Evolutionary conservation across 257 asterid species (phyloP).

Genomic region (Fraxinus pennsylvanica): DNA sequence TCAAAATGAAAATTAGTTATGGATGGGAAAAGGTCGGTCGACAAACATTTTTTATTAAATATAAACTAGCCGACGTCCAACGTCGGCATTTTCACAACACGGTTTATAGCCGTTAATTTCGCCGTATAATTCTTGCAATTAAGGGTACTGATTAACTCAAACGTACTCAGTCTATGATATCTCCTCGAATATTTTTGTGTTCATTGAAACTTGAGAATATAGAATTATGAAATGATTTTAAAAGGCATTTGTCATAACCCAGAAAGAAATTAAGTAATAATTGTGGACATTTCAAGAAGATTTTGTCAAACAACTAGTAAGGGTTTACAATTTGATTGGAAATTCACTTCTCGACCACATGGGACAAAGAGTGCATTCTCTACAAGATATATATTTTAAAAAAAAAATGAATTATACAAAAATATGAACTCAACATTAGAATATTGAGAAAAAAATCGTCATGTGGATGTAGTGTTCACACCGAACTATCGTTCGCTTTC

Average conservation of each 20-base stretch:
- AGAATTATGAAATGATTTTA: too few species aligned
- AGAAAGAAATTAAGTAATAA: not conserved
- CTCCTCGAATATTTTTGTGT: too few species aligned
- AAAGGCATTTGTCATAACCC: not conserved
- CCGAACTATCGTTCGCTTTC: constrained; percentile 53
- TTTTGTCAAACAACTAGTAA: constrained; percentile 15
- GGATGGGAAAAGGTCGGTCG: constrained; percentile 29
- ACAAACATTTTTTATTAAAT: not conserved
- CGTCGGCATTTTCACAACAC: constrained; percentile 31
- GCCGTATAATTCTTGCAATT: constrained; percentile 14
- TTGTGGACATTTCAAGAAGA: constrained; percentile 11
- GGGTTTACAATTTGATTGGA: constrained; percentile 21
- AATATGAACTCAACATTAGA: constrained; percentile 36
- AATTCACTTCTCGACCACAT: constrained; percentile 61
- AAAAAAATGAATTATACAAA: not conserved
- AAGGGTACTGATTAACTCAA: not conserved
- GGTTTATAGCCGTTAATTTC: constrained; percentile 29
- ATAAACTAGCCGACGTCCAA: constrained; percentile 14
- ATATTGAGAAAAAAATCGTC: constrained; percentile 28
- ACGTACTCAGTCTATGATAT: not conserved
- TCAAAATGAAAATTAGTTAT: not conserved
- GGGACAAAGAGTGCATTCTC: constrained; percentile 49
- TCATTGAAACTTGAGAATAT: too few species aligned
- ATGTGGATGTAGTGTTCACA: constrained; percentile 18
- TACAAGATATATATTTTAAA: not conserved